Percentiles rank a stretch among this genome's conserved stretches.
Conservation (phyloP, 208 protist species). For the Crithidia expoeki region DNA sequence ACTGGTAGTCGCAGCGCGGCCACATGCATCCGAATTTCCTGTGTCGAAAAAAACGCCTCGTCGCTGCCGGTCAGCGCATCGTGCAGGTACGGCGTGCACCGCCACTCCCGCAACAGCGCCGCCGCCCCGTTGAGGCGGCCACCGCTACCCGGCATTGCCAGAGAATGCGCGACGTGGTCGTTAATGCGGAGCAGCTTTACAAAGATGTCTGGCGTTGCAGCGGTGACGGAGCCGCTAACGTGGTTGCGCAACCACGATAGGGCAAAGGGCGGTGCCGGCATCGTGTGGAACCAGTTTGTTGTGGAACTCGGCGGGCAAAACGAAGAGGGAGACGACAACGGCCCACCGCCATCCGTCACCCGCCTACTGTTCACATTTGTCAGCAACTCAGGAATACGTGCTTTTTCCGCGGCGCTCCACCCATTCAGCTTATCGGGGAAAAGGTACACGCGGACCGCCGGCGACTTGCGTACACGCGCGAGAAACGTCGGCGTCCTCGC, state of each 20-base stretch:
- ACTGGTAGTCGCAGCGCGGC: neutral
- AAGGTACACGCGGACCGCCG: neutral
- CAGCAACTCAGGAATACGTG: no score
- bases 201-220: neutral
- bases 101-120: slow-evolving; percentile 8
- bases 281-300: neutral
- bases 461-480: neutral
- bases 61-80: neutral
- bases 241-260: neutral
- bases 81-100: no score
- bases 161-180: neutral
- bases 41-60: neutral
- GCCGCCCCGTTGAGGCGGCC: neutral
- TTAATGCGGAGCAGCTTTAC: slow-evolving; percentile 1
- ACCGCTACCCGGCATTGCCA: slow-evolving; percentile 11
- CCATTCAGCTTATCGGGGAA: no score
- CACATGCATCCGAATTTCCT: neutral
- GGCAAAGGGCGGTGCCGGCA: neutral
- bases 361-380: no score
- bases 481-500: no score
- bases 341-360: no score
- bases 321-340: no score
- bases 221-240: neutral
- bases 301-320: neutral
- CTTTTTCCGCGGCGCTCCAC: no score